Evolutionary conservation across 2,329 filamentous ascomycete species (phyloP), one percentile per base, ranked within the genome.

Genomic region (Beauveria sp.): DNA sequence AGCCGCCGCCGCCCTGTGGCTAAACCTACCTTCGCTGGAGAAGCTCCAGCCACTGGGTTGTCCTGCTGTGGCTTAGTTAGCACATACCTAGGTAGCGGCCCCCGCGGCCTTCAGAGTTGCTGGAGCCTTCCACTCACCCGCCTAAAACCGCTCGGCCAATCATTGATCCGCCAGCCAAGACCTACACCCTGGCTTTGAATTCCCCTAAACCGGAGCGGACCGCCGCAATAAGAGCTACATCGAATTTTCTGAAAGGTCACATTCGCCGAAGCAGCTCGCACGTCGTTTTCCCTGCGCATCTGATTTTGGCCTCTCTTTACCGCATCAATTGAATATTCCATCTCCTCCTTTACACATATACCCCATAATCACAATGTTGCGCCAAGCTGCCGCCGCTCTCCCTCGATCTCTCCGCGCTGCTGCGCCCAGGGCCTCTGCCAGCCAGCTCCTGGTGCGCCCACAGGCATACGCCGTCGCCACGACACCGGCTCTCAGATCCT

Each of bases 351-450:
- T 22, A 54, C 52, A 63, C 52, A 47, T 37, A 46, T 48, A 43
- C 18, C 12, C 50, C 26, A 28, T 43, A 28, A 24, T 34, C 66
- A 72, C 51, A 65, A 81, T 81, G 79, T 72, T 81, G 64, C 77
- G 77, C 68, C 77, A 80, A 69, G 72, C 73, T 59, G 62, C 80
- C 55, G 70, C 76, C 59, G 66, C 73, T 63, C 75, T 79, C 43
- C 76, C 77, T 61, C 73, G 77, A 70, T 75, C 76, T 46, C 70
- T 79, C 64, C 74, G 78, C 71, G 73, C 76, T 61, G 70, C 70
- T 61, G 70, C 70, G 63, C 69, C 76, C 59, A 69, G 75, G 59
- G 68, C 74, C 56, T 69, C 68, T 52, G 70, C 71, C 66, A 71
- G 71, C 64, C 72, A 73, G 61, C 62, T 74, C 46, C 65, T 73